Evolutionary conservation across 352 stramenopile genomes (phyloP).

Genomic region (Globisporangium megalacanthum): DNA sequence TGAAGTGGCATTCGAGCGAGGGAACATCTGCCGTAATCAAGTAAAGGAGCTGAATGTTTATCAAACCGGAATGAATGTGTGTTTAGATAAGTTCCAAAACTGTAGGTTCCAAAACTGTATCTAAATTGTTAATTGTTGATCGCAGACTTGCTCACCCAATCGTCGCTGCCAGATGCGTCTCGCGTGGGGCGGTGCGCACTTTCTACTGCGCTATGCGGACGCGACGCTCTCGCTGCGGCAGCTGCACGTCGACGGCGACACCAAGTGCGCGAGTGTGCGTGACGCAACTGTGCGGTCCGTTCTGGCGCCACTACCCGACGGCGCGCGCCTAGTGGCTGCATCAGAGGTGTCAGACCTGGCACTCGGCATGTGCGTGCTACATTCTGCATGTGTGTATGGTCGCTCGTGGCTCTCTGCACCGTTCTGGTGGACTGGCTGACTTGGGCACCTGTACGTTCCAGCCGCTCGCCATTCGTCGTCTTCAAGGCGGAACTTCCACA

Average conservation of each 20-base stretch:
- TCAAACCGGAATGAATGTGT: no score
- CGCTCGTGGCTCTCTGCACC: neutral
- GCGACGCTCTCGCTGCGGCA: conserved; percentile 11
- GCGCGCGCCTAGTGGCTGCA: conserved; percentile 28
- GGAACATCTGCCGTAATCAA: no score
- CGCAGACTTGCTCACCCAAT: neutral
- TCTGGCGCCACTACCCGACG: conserved; percentile 14
- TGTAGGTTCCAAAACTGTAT: no score
- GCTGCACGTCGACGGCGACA: conserved; percentile 9
- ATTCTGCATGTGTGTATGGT: neutral
- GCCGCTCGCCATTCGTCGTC: conserved; percentile 7
- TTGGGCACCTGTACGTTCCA: neutral
- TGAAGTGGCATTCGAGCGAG: no score
- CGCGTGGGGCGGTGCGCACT: conserved; percentile 8
- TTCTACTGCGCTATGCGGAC: conserved; percentile 8
- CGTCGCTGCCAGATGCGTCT: conserved; percentile 1
- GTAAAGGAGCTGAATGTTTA: no score
- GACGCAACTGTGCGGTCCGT: conserved; percentile 5
- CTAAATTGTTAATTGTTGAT: no score
- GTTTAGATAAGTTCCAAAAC: no score
- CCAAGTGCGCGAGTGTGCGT: conserved; percentile 3
- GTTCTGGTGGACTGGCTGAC: neutral
- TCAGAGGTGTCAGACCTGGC: conserved; percentile 31
- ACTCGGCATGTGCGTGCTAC: conserved; percentile 30
- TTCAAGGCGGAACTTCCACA: conserved; percentile 1